Evolutionary conservation across 192 early-diverging fungal species (phyloP).

Genomic region (Obelidium mucronatum): DNA sequence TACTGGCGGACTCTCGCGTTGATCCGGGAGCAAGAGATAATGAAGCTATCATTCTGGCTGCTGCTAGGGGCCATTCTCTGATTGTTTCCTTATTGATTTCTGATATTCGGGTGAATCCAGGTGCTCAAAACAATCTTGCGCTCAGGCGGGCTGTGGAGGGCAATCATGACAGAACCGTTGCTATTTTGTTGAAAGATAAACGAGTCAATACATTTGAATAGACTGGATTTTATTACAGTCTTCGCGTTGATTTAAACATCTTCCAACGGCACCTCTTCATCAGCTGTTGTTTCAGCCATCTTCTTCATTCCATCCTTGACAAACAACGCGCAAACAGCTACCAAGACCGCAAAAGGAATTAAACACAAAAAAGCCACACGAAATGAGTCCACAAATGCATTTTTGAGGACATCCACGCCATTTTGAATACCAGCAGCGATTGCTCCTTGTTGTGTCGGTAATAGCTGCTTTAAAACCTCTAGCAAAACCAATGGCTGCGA

Average conservation of each 20-base stretch:
- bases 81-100: conserved; percentile 16
- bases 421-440: background rate
- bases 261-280: background rate
- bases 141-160: conserved; percentile 15
- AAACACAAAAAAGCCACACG: conserved; percentile 25
- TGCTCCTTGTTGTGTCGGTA: too few relatives aligned
- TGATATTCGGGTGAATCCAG: conserved; percentile 25
- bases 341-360: conserved; percentile 43
- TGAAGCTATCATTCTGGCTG: conserved; percentile 1
- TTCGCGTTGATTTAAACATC: too few relatives aligned
- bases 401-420: conserved; percentile 2
- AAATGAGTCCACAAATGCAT: conserved; percentile 34
- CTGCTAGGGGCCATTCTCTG: background rate
- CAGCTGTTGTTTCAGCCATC: background rate
- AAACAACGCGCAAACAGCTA: conserved; percentile 42
- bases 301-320: conserved; percentile 27
- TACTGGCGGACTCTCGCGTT: background rate
- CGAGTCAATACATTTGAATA: too few relatives aligned
- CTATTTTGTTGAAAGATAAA: too few relatives aligned
- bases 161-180: too few relatives aligned
- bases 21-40: conserved; percentile 27
- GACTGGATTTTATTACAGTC: too few relatives aligned
- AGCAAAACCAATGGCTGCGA: background rate
- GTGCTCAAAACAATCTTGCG: conserved; percentile 7
- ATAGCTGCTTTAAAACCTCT: background rate